Conservation (phyloP, 1,284 basidiomycete genomes). For the Melampsora americana region DNA sequence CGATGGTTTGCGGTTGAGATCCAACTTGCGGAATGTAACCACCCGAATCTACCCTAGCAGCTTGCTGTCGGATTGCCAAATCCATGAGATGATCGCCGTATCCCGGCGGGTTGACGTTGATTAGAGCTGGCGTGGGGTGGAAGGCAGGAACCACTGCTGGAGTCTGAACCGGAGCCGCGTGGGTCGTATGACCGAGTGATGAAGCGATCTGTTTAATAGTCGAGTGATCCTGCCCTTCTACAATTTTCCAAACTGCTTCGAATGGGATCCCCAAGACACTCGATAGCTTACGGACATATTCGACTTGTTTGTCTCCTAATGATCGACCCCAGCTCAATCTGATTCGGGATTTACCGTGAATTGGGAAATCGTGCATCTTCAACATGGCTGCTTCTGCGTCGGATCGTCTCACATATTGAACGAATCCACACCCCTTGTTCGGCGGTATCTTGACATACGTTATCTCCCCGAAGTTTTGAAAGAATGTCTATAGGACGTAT, state of each 20-base stretch:
- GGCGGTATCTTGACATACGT: constrained; percentile 94
- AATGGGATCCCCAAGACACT: constrained; percentile 24
- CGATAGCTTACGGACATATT: constrained; percentile 36
- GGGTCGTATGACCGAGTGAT: neutral
- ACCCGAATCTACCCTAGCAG: neutral
- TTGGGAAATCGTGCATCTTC: constrained; percentile 91
- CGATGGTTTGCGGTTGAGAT: neutral
- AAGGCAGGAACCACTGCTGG: neutral
- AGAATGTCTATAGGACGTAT: constrained; percentile 61
- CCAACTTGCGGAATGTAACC: neutral
- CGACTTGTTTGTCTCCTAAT: constrained; percentile 51
- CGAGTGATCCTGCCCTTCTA: constrained; percentile 36
- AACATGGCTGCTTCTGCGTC: constrained; percentile 90
- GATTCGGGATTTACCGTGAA: constrained; percentile 78
- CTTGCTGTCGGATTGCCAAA: neutral
- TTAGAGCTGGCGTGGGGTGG: neutral
- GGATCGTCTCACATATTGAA: constrained; percentile 84
- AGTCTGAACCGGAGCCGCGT: neutral
- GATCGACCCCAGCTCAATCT: constrained; percentile 82
- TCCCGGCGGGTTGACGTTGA: neutral
- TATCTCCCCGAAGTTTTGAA: constrained; percentile 82
- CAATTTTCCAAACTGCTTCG: constrained; percentile 43
- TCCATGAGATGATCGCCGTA: neutral
- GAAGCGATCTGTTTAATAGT: constrained; percentile 39
- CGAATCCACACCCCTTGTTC: constrained; percentile 91